Base-by-base conservation (phyloP, 208 protist genomes). In the Crithidia brevicula region DNA sequence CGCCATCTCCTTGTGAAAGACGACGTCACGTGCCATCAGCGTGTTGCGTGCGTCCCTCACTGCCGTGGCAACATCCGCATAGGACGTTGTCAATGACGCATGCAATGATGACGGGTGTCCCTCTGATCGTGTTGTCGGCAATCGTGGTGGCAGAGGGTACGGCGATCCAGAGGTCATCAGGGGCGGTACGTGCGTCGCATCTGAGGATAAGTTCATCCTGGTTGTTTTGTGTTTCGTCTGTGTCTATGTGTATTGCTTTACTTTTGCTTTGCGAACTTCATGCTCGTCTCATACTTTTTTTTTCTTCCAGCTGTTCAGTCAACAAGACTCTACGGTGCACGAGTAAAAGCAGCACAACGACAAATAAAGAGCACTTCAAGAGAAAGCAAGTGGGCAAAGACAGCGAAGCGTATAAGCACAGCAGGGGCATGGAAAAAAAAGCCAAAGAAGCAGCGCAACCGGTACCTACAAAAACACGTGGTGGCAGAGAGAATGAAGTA, bases 1-100 rank as follows among this genome's bases (percentile, higher is more conserved):
- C 1, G 74, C 47, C 49, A 88, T 71, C 38, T 88, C 74, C 28
- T 67, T 58, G 40, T 81, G 81, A 22, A 90, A 50, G 22, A 90
- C 65, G 2, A 60, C 60, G 45, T 28, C 25, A 53, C 9, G 10
- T 8, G 43, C 51, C 22, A 67, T 30, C 38, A 45, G 46, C 11
- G 43, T 31, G 25, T 52, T 16, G 15, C 58, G 25, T 13, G 16
- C 43, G 16, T 40, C 15, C n/a, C 22, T 10, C 16, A 3, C 18
- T 10, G 61, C 47, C 0, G 49, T 28, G 10, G 23, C 51, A 23
- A 50, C 45, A 30, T 60, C 56, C 20, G 20, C 40, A 54, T 66
- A 65, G 20, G 62, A 65, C 33, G 33, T 45, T 11, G 72, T 68
- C 58, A 82, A 46, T 56, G 53, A 2, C 8, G 30, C 40, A 1